Base-by-base conservation (phyloP, 2,329 filamentous ascomycete genomes). In the Chrysoporthe austroafricana region DNA sequence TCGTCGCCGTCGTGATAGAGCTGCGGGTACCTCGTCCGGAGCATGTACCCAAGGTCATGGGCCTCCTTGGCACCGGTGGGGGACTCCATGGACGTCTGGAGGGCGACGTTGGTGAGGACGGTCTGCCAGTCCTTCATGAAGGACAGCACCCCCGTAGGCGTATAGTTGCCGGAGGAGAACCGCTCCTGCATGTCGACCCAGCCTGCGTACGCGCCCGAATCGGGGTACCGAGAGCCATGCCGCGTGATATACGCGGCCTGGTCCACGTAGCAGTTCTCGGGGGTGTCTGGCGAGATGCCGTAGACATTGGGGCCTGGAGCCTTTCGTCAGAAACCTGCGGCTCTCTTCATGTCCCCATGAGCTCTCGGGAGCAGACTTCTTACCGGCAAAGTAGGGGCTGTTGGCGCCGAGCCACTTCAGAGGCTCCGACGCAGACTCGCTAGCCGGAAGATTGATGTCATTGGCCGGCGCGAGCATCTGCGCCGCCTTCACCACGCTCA, bases 201-300 rank as follows among this genome's bases (percentile, higher is more conserved):
- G 58, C 82, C 81, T 5, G 79, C 77, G 69, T 90, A 89, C 5
- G 89, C 87, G 4, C 87, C 86, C 1, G 77, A 77, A 70, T 90
- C 88, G 0, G 88, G 88, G 72, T 85, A 91, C 54, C 88, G 81
- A 54, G 86, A 88, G 21, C 88, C 89, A 77, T 90, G 88, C 21
- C 88, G 84, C 1, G 83, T 81, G 44, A 88, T 78, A 69, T 88
- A 90, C 5, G 86, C 85, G 3, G 85, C 87, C 72, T 88, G 84
- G 68, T 90, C 86, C 4, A 91, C 83, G 11, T 77, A 78, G 74
- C 88, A 91, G 56, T 83, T 80, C 1, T 83, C 79, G 0, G 88
- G 88, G 1, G 86, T 79, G 4, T 84, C 79, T 42, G 83, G 77
- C 0, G 84, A 84, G 65, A 90, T 86, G 14, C 78, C 80, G 68